phyloP scores from a whole-genome alignment of 2,329 filamentous ascomycete species.

The Cyphellophora attinorum region DNA sequence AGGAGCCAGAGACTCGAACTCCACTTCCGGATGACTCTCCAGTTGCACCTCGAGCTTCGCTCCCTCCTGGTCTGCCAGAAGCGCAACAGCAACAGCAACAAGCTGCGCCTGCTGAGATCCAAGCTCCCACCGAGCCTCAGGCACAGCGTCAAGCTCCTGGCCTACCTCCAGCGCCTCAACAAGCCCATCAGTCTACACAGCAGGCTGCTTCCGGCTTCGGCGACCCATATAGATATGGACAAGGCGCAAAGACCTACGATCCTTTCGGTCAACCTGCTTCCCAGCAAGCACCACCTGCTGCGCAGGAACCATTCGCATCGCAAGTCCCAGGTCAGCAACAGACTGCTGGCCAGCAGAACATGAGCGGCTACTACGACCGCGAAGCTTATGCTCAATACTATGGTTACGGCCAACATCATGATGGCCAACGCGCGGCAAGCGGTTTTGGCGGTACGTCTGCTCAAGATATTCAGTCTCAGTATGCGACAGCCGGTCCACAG shows the following conservation, averaged over 20 bases:
- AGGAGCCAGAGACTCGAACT: constrained; percentile 88
- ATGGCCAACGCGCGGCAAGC: constrained; percentile 67
- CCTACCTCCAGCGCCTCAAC: constrained; percentile 50
- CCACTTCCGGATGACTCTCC: constrained; percentile 92
- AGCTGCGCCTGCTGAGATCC: constrained; percentile 16
- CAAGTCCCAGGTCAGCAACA: constrained; percentile 52
- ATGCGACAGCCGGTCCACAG: constrained; percentile 63
- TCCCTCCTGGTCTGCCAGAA: constrained; percentile 60
- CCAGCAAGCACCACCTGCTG: constrained; percentile 50
- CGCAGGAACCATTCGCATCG: constrained; percentile 47
- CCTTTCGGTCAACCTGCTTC: constrained; percentile 69
- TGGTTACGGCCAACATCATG: constrained; percentile 59
- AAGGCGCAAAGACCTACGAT: constrained; percentile 73
- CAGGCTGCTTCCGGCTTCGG: constrained; percentile 34
- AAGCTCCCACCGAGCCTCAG: constrained; percentile 20
- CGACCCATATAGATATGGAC: constrained; percentile 38
- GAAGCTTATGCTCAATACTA: constrained; percentile 70
- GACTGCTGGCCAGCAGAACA: constrained; percentile 59
- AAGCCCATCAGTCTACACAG: constrained; percentile 29
- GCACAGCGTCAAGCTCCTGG: constrained; percentile 49
- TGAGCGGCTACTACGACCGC: constrained; percentile 70
- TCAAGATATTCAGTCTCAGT: constrained; percentile 49
- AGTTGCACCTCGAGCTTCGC: constrained; percentile 71
- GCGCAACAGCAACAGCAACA: constrained; percentile 28
- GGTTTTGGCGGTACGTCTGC: constrained; percentile 56